These are phyloP conservation scores for Chytridium lagenaria DNA, from an alignment of 371 early-diverging fungal genomes.

Conservation along the genomic window DNA sequence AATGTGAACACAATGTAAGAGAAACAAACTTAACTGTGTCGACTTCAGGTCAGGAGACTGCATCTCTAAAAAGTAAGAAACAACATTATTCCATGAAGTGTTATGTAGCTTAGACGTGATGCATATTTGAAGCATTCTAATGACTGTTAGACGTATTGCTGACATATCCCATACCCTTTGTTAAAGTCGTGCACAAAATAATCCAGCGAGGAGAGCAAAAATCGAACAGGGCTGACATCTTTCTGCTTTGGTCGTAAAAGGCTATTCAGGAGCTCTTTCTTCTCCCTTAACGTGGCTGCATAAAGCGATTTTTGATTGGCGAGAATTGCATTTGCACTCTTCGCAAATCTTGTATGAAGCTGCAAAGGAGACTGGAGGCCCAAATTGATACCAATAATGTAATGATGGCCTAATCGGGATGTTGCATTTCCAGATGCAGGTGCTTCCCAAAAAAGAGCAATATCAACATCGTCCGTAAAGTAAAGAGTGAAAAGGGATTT, in stretches of 20 bases:
- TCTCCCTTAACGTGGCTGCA: conserved; percentile 72
- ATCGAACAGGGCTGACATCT: conserved; percentile 73
- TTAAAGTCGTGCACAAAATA: conserved; percentile 20
- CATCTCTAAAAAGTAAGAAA: conserved; percentile 33
- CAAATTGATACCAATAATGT: conserved; percentile 86
- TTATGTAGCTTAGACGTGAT: conserved; percentile 41
- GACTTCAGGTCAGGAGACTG: conserved; percentile 30
- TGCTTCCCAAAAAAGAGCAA: conserved; percentile 84
- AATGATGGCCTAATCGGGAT: conserved; percentile 78
- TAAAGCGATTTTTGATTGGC: conserved; percentile 63
- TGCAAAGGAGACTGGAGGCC: conserved; percentile 73
- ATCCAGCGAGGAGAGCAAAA: conserved; percentile 47
- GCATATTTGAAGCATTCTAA: conserved; percentile 29
- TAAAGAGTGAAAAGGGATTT: conserved; percentile 74
- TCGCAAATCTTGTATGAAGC: conserved; percentile 40
- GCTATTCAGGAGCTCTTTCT: conserved; percentile 65
- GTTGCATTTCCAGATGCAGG: conserved; percentile 51
- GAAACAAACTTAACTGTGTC: conserved; percentile 25
- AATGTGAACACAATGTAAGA: not conserved
- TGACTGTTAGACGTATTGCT: not conserved
- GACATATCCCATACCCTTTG: conserved; percentile 12
- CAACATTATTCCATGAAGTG: conserved; percentile 41
- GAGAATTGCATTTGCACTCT: conserved; percentile 43
- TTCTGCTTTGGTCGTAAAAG: conserved; percentile 65
- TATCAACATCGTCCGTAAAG: conserved; percentile 83